phyloP scores from a whole-genome alignment of 208 protist species.

The Cochliopodium minus region DNA sequence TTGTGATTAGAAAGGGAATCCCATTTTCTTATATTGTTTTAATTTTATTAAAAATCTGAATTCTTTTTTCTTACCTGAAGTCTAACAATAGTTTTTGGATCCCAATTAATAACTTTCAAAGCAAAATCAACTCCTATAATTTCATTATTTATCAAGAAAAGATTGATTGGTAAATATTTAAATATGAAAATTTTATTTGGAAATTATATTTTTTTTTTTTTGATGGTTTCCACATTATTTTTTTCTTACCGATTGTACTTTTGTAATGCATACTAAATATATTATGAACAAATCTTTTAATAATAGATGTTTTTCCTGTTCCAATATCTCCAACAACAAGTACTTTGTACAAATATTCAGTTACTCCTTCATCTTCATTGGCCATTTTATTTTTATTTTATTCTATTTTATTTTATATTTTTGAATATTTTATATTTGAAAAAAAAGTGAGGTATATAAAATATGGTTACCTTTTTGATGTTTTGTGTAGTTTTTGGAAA shows the following conservation, averaged over 20 bases:
- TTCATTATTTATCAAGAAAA: not conserved
- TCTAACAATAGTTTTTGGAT: constrained; percentile 28
- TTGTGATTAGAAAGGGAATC: no score
- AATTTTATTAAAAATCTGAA: not conserved
- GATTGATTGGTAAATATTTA: not conserved
- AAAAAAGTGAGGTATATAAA: no score
- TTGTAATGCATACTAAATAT: constrained; percentile 55
- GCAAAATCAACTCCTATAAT: constrained; percentile 47
- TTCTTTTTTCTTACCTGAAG: constrained; percentile 20
- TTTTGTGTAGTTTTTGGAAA: no score
- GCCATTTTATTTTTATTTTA: no score
- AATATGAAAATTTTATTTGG: not conserved
- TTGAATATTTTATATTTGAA: no score
- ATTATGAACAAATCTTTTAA: constrained; percentile 57
- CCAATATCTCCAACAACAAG: constrained; percentile 52
- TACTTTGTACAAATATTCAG: constrained; percentile 29
- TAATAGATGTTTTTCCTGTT: constrained; percentile 60
- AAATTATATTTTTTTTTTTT: no score
- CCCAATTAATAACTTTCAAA: constrained; percentile 32
- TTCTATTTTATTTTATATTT: no score
- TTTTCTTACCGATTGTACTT: constrained; percentile 28
- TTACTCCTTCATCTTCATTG: no score
- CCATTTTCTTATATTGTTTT: no score
- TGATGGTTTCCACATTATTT: no score
- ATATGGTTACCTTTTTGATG: no score